phyloP scores from a whole-genome alignment of 805 yeast species.

The Candida silvicultrix region DNA sequence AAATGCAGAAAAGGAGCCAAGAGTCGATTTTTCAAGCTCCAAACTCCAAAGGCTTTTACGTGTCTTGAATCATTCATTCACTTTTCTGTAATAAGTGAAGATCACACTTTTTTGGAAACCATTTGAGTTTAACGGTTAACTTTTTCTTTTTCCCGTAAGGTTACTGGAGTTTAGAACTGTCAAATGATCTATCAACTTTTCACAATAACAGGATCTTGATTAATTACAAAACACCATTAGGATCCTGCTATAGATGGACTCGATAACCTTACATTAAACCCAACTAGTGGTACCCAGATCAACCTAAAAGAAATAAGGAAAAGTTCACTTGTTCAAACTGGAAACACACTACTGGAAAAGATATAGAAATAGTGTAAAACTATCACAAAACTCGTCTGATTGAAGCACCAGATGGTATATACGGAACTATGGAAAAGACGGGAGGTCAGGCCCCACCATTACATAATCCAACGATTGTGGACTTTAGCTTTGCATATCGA shows the following conservation, averaged over 20 bases:
- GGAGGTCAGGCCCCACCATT: slow-evolving; percentile 2
- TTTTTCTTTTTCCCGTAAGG: too few species aligned
- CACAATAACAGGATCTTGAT: neutral
- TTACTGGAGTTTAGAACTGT: neutral
- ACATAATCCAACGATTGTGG: neutral
- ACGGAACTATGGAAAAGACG: neutral
- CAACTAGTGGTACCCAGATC: too few species aligned
- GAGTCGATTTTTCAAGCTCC: neutral
- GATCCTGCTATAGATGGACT: neutral
- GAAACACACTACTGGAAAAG: too few species aligned
- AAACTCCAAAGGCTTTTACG: neutral
- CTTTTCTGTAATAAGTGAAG: too few species aligned
- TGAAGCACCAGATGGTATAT: neutral
- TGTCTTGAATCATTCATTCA: neutral
- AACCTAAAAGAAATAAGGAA: neutral
- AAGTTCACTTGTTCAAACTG: too few species aligned
- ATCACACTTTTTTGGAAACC: too few species aligned
- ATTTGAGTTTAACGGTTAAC: neutral
- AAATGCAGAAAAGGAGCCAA: too few species aligned
- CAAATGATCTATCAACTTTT: neutral
- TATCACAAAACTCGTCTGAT: neutral
- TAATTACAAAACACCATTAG: neutral
- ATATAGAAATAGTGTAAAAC: too few species aligned
- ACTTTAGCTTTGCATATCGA: neutral
- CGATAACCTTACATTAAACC: too few species aligned